Evolutionary conservation across 78 protist genomes (phyloP).

Genomic region (Guillardia theta): DNA sequence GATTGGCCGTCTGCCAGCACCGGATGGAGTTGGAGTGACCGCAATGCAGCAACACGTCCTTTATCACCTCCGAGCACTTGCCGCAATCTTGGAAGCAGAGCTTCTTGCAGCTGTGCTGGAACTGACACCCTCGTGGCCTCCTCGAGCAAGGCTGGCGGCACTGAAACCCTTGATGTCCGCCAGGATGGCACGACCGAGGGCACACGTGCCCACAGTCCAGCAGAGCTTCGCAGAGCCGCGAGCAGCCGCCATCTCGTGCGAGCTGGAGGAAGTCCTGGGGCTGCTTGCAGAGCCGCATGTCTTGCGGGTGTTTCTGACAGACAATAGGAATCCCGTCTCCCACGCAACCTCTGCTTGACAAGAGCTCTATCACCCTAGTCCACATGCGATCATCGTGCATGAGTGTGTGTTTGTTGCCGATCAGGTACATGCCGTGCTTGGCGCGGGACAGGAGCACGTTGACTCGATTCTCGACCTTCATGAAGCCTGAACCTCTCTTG

Average conservation of each 20-base stretch:
- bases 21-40: not conserved
- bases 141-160: not conserved
- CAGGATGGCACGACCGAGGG: slow-evolving; percentile 36
- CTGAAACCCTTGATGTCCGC: not conserved
- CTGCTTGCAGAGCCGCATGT: not conserved
- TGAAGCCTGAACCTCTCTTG: slow-evolving; percentile 66
- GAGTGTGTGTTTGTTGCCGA: slow-evolving; percentile 28
- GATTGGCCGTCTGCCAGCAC: not conserved
- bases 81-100: not conserved
- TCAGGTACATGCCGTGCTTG: not conserved
- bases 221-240: not conserved
- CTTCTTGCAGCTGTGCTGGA: not conserved
- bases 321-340: not conserved
- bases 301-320: not conserved
- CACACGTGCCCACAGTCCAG: slow-evolving; percentile 65
- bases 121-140: not conserved
- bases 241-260: not conserved
- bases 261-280: not conserved
- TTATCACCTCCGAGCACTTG: not conserved
- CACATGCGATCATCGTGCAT: not conserved
- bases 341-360: not conserved
- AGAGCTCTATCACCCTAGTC: not conserved
- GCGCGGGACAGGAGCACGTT: slow-evolving; percentile 54
- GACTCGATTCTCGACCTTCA: slow-evolving; percentile 51
- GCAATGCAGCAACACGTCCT: not conserved